A percentile compares a stretch with the other conserved stretches of the same genome.
phyloP scores from a whole-genome alignment of 129 eudicot species.

The Pulicaria dysenterica region DNA sequence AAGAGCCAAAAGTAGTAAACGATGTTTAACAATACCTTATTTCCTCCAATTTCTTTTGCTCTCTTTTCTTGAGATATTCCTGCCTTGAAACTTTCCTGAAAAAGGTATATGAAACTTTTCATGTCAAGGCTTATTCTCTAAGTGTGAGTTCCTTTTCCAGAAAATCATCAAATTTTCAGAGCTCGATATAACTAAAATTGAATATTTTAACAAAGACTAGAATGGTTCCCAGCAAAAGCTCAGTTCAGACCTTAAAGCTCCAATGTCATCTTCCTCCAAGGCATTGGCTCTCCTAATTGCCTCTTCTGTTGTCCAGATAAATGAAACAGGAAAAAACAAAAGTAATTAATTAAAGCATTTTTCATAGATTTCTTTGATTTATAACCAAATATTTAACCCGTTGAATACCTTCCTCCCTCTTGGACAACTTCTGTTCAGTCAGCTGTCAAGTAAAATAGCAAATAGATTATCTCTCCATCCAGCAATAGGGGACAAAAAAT shows the following conservation, averaged over 20 bases:
- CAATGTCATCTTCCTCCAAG: slow-evolving; percentile 61
- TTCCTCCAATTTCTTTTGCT: slow-evolving; percentile 84
- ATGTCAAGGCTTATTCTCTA: not conserved
- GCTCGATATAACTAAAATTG: not conserved
- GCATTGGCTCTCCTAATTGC: slow-evolving; percentile 88
- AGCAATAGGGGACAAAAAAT: not conserved
- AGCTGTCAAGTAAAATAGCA: slow-evolving; percentile 47
- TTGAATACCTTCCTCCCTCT: slow-evolving; percentile 76
- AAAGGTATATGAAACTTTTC: slow-evolving; percentile 3
- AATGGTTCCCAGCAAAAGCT: slow-evolving; percentile 14
- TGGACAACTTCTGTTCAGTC: slow-evolving; percentile 69
- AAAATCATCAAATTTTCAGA: too few species aligned
- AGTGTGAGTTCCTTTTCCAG: too few species aligned
- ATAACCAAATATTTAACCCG: slow-evolving; percentile 1
- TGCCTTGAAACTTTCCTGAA: slow-evolving; percentile 86
- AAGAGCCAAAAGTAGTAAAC: slow-evolving; percentile 20
- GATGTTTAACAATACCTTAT: slow-evolving; percentile 50
- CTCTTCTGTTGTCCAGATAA: slow-evolving; percentile 61
- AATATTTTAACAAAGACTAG: not conserved
- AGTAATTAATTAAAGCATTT: not conserved
- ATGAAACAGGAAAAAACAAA: slow-evolving; percentile 15
- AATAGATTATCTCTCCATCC: slow-evolving; percentile 10
- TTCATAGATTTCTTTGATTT: slow-evolving; percentile 5
- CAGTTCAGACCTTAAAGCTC: slow-evolving; percentile 63
- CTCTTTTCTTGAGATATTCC: slow-evolving; percentile 93